Evolutionary conservation across 208 protist genomes (phyloP).

Genomic region (Leishmania braziliensis): DNA sequence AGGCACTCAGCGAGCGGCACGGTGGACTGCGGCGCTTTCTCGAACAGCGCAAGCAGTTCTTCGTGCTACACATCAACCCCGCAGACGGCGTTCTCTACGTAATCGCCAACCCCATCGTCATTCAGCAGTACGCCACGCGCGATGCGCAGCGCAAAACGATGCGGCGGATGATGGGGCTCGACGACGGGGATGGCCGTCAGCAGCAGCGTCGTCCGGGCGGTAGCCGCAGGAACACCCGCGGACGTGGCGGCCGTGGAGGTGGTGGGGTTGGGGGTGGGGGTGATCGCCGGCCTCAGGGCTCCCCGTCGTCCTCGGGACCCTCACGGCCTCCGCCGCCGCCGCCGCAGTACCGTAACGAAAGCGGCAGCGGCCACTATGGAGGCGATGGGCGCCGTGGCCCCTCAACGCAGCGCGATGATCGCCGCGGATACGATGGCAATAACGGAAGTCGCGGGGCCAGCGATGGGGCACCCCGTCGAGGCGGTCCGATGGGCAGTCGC

Average conservation of each 20-base stretch:
- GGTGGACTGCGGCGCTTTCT: slow-evolving; percentile 71
- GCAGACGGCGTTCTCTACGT: slow-evolving; percentile 66
- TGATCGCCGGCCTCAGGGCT: slow-evolving; percentile 5
- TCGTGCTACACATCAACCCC: slow-evolving; percentile 55
- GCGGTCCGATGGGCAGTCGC: slow-evolving; percentile 19
- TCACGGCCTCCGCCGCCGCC: slow-evolving; percentile 2
- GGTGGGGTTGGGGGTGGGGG: slow-evolving; percentile 6
- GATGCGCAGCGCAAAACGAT: slow-evolving; percentile 71
- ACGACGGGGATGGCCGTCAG: background rate
- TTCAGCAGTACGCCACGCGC: slow-evolving; percentile 53
- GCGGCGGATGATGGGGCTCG: slow-evolving; percentile 71
- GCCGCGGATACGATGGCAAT: slow-evolving; percentile 5
- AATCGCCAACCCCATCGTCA: slow-evolving; percentile 60
- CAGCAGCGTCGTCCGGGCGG: slow-evolving; percentile 14
- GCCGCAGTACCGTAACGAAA: slow-evolving; percentile 5
- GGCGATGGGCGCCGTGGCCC: slow-evolving; percentile 8
- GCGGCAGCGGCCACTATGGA: slow-evolving; percentile 12
- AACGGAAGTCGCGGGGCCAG: background rate
- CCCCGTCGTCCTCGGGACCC: background rate
- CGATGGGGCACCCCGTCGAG: slow-evolving; percentile 22
- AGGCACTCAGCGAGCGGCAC: slow-evolving; percentile 80
- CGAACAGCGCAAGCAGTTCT: slow-evolving; percentile 74
- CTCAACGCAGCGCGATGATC: slow-evolving; percentile 1
- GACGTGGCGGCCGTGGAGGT: slow-evolving; percentile 19
- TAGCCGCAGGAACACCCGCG: slow-evolving; percentile 9